Base-by-base conservation (phyloP, 169 alveolate species). In the Cryptosporidium canis region DNA sequence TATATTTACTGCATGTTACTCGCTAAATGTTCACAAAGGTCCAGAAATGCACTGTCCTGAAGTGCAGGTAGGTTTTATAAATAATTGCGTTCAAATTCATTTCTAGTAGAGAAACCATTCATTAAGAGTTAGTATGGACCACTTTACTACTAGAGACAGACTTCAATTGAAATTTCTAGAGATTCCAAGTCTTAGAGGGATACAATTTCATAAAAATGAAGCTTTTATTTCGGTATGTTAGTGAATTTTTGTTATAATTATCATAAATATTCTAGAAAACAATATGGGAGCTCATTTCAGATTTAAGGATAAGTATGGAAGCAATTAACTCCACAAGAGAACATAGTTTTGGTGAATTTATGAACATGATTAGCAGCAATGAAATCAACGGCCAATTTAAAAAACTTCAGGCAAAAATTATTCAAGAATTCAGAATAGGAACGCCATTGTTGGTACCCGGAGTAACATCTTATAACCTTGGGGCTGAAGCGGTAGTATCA, bases 361-460 rank as follows among this genome's bases (percentile, higher is more conserved):
- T 61, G 24, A 33, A 16, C n/a, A 16, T 2, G 31, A 61, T 31
- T 61, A 61, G 18, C 5, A 31, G 33, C 31, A 14, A n/a, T 66
- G 18, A 16, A 27, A 31, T 29, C 21, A 29, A n/a, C 27, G 37
- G 45, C 2, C 27, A 31, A 45, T 27, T 67, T 0, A 29, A 29
- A 2, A 67, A 41, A n/a, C 37, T 24, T 0, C 27, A 67, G 21
- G 33, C 55, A 2, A 67, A 45, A 27, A 21, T 67, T 27, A 67
- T 67, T 31, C 66, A 21, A 67, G 64, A 67, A 47, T 67, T 67
- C 29, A 41, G 45, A 18, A 67, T 67, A 27, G 61, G 66, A 44
- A 29, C 27, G n/a, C 33, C 66, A 31, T 29, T 67, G 7, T 44
- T 67, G 65, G 43, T 47, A 9, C 43, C 66, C 5, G 66, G 83